Conservation (phyloP, 1,139 yeast genomes). For the Nadsonia starkeyi-henricii region DNA sequence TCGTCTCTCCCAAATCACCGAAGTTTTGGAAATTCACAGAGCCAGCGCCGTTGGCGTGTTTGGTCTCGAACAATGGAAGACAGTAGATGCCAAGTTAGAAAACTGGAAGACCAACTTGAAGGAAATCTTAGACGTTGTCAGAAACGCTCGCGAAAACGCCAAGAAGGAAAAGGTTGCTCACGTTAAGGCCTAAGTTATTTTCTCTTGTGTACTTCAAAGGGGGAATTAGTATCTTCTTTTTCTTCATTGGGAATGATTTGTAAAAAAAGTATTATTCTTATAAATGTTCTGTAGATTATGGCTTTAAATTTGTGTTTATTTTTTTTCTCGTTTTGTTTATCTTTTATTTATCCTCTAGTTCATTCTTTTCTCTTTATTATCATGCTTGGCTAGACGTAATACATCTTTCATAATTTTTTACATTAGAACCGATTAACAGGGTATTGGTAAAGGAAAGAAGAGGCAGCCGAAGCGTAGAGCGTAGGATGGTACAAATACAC, state of each 20-base stretch:
- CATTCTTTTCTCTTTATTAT: not conserved
- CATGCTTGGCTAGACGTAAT: too few species aligned
- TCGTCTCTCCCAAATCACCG: conserved; percentile 28
- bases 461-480: too few species aligned
- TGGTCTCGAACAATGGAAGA: conserved; percentile 27
- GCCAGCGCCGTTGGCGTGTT: conserved; percentile 26
- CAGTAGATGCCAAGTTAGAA: conserved; percentile 22
- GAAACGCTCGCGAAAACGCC: conserved; percentile 20
- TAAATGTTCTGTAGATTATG: not conserved
- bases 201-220: too few species aligned
- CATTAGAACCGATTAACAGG: too few species aligned
- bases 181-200: not conserved
- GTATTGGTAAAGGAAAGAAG: too few species aligned
- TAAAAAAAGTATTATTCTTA: not conserved
- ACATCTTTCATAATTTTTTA: too few species aligned
- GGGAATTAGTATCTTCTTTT: not conserved
- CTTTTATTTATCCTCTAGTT: not conserved
- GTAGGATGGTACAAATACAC: too few species aligned
- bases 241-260: not conserved
- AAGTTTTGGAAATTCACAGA: conserved; percentile 26
- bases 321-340: not conserved
- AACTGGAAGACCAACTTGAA: conserved; percentile 26
- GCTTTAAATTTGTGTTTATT: not conserved
- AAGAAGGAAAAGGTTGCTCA: conserved; percentile 14
- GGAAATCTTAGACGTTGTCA: conserved; percentile 23